phyloP scores from a whole-genome alignment of 2,329 filamentous ascomycete genomes.

The Chaetomium sp. region DNA sequence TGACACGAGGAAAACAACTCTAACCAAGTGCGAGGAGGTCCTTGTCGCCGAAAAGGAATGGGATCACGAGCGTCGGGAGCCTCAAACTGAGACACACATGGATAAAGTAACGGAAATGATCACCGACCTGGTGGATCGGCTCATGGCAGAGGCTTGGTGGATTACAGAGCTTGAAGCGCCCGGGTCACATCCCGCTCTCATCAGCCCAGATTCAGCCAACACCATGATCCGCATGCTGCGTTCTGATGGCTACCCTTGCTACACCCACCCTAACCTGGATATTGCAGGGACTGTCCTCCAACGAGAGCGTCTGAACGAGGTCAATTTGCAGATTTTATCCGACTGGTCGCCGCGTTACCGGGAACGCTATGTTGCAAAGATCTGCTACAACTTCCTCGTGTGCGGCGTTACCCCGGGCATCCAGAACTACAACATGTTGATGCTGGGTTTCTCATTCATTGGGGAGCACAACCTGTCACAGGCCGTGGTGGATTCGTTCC shows the following conservation, averaged over 20 bases:
- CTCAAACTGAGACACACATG: conserved; percentile 32
- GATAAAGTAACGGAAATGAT: conserved; percentile 31
- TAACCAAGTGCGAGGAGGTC: conserved; percentile 23
- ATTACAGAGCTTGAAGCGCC: conserved; percentile 32
- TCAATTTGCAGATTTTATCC: conserved; percentile 35
- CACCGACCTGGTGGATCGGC: conserved; percentile 38
- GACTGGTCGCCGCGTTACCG: conserved; percentile 32
- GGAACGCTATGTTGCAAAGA: conserved; percentile 44
- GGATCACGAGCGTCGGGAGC: conserved; percentile 27
- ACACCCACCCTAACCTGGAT: conserved; percentile 35
- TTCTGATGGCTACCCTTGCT: conserved; percentile 42
- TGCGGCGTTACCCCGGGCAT: conserved; percentile 64
- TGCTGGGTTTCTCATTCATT: conserved; percentile 63
- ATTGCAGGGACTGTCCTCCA: conserved; percentile 24
- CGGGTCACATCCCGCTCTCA: conserved; percentile 25
- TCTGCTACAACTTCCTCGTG: conserved; percentile 68
- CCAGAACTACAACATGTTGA: conserved; percentile 70
- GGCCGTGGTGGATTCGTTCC: conserved; percentile 55
- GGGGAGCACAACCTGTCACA: conserved; percentile 54
- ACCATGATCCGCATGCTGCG: conserved; percentile 40
- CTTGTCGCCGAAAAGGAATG: conserved; percentile 20
- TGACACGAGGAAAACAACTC: conserved; percentile 7
- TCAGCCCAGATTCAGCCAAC: conserved; percentile 39
- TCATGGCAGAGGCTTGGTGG: conserved; percentile 38
- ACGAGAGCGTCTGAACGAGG: conserved; percentile 34